Evolutionary conservation across 495 filamentous ascomycete species (phyloP), one percentile per base, ranked within the genome.

Genomic region (Aspergillus kassunensis): DNA sequence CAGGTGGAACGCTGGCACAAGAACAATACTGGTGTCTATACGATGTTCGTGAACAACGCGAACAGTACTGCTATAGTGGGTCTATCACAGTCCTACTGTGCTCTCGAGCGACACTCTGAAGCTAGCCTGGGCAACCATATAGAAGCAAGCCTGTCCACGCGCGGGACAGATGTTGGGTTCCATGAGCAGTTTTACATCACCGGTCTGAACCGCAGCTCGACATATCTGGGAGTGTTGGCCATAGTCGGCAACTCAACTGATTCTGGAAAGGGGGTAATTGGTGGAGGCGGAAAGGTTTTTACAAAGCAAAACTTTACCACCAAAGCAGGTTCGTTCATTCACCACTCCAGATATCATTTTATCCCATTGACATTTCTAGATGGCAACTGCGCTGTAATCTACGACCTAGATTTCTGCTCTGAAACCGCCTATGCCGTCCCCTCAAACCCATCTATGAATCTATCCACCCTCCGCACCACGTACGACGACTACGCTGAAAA

Each of bases 401-500:
- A 82, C 68, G 82, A 92, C 61, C 82, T 99, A 15, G 67, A 76
- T 3, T 91, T 97, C 66, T 99, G 93, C 73, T 77, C 80, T 45
- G 81, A 93, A 52, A 80, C 92, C 40, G 88, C 91, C 36, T 96
- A 97, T 66, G 86, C 95, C 18, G 93, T 96, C 0, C 93, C 93
- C 0, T 81, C 83, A 45, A 93, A 95, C 59, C 79, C 84, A 4
- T 50, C 62, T 4, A 43, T 64, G 24, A 60, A 70, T 51, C 67
- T 69, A 43, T 66, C 71, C 3, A 58, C 67, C 8, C 76, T 93
- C 4, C 80, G 74, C 2, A 60, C 70, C 0, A 82, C 85, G 58
- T 96, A 95, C 68, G 88, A 96, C 60, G 60, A 79, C 21, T 74
- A 82, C 49, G 82, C 88, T 2, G 48, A 62, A 4, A 54, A 47